Evolutionary conservation across 2,329 filamentous ascomycete species (phyloP), one percentile per base, ranked within the genome.

Genomic region (Nothophoma quercina): DNA sequence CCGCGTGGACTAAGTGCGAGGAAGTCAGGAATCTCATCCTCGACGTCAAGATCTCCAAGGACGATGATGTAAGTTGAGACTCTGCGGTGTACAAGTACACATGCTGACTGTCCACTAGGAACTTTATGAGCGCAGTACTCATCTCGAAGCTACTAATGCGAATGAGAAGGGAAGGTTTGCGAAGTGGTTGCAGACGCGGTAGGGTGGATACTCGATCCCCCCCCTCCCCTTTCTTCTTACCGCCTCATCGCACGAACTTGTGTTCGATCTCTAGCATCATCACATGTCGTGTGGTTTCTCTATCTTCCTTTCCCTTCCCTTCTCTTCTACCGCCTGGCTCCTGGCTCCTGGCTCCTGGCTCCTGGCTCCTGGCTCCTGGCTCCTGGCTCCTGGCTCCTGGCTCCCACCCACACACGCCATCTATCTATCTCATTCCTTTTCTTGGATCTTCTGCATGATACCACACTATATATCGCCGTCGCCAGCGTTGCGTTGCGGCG

Each of bases 41-140:
- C 59, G 91, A 96, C 67, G 89, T 90, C 62, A 86, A 87, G 67
- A 88, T 97, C 77, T 82, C 86, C 35, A 88, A 87, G 48, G 92
- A 96, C 75, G 91, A 96, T 64, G 93, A 97, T 79, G 93, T 96
- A 76, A 78, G 88, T 78, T 96, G 76, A 78, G 88, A 78, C 13
- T 41, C 7, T 1, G n/a, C 10, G 5, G n/a, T 13, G 10, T 21
- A 8, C 2, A 10, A 2, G 23, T 9, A 5, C 13, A 5, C 15
- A n/a, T 2, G 15, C 23, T 9, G 3, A 56, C 12, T 39, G n/a
- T 56, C 63, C 22, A 68, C 32, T 56, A 86, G 84, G 83, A 84
- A 51, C 75, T 86, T 28, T 86, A 84, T 68, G 79, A 82, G 36
- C 82, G 83, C 57, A 86, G 83, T 64, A 75, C 81, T 49, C 78